Conservation (phyloP, 495 filamentous ascomycete genomes). For the Tuber melanosporum region DNA sequence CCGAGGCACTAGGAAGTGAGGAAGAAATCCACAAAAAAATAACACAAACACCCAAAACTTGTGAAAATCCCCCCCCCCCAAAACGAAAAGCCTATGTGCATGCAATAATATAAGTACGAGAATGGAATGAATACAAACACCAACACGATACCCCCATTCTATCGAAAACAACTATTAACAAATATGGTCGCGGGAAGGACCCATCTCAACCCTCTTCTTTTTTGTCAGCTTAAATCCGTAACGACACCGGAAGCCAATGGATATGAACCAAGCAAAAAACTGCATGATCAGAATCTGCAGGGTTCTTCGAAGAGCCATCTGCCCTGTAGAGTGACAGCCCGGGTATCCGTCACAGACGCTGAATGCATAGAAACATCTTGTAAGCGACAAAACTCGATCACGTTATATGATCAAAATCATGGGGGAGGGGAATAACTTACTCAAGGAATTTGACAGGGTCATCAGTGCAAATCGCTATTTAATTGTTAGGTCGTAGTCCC, state of each 20-base stretch:
- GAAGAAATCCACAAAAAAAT: neutral
- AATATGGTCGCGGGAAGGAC: slow-evolving; percentile 7
- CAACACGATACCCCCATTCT: neutral
- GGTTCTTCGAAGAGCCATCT: slow-evolving; percentile 13
- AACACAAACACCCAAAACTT: neutral
- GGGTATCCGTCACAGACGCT: slow-evolving; percentile 24
- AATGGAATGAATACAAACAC: slow-evolving; percentile 12
- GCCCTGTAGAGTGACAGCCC: slow-evolving; percentile 9
- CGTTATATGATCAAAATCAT: neutral
- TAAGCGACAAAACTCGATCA: neutral
- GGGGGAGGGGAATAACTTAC: slow-evolving; percentile 10
- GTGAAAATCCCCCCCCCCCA: neutral
- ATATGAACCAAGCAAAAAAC: slow-evolving; percentile 21
- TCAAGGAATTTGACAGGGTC: slow-evolving; percentile 51
- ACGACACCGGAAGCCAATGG: slow-evolving; percentile 25
- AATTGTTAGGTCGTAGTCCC: slow-evolving; percentile 9
- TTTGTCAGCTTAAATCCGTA: slow-evolving; percentile 19
- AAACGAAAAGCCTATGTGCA: neutral
- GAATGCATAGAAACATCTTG: slow-evolving; percentile 4
- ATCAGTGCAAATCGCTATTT: slow-evolving; percentile 46
- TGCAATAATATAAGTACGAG: neutral
- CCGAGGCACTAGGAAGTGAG: neutral
- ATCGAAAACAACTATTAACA: slow-evolving; percentile 18
- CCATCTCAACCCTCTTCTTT: slow-evolving; percentile 5
- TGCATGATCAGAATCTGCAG: slow-evolving; percentile 16